These are phyloP conservation scores for Nicotiana tabacum DNA, from an alignment of 257 asterid species.

Conservation along the genomic window DNA sequence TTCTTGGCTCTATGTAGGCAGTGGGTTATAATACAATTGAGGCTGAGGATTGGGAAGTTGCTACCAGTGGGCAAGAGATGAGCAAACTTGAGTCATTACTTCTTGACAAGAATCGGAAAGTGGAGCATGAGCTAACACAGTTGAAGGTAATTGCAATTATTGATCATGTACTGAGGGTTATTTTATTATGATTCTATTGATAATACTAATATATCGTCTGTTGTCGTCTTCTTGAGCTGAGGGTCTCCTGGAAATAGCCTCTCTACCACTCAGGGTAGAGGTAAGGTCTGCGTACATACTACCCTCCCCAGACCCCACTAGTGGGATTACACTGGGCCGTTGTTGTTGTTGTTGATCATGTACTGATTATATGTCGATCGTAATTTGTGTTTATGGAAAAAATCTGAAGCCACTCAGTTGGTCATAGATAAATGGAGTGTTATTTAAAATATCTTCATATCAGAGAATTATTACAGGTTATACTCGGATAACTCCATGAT, in stretches of 20 bases:
- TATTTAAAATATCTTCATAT: background rate
- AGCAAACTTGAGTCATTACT: constrained; percentile 94
- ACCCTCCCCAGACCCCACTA: too few species aligned
- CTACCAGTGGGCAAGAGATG: constrained; percentile 97
- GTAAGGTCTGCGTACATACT: too few species aligned
- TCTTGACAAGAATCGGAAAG: constrained; percentile 95
- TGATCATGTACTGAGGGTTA: background rate
- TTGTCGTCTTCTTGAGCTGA: too few species aligned
- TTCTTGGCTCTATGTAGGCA: constrained; percentile 44
- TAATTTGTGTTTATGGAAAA: background rate
- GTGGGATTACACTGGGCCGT: too few species aligned
- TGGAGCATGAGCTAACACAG: constrained; percentile 97
- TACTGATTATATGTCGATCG: background rate
- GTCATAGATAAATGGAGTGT: background rate
- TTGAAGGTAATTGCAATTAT: constrained; percentile 47
- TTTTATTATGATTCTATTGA: too few species aligned
- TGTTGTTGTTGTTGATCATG: background rate
- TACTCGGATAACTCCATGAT: background rate
- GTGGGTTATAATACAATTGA: constrained; percentile 99
- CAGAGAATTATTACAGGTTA: background rate
- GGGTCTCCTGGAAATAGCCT: too few species aligned
- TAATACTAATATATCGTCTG: too few species aligned
- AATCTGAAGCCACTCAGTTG: background rate
- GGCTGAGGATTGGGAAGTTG: constrained; percentile 99
- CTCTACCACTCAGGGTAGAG: too few species aligned